These are phyloP conservation scores for Naganishia albida DNA, from an alignment of 1,284 basidiomycete species.

Conservation along the genomic window DNA sequence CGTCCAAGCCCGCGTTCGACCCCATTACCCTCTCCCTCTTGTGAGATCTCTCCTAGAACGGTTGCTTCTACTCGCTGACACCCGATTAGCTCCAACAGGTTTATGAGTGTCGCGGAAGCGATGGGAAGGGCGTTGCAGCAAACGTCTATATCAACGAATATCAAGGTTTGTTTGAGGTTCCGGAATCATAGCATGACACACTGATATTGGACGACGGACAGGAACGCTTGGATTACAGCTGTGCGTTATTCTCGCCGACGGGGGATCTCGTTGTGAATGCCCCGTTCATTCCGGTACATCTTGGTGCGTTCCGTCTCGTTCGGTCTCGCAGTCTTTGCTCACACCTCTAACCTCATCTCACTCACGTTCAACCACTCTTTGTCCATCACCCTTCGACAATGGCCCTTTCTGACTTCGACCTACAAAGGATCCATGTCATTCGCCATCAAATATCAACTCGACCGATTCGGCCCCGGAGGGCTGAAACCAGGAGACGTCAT, in stretches of 20 bases:
- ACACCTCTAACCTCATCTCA: not conserved
- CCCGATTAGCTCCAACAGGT: constrained; percentile 30
- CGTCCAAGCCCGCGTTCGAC: constrained; percentile 16
- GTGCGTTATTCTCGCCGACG: constrained; percentile 58
- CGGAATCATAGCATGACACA: too few species aligned
- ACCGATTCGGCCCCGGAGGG: constrained; percentile 53
- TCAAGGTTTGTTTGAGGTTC: constrained; percentile 17
- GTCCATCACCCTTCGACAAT: too few species aligned
- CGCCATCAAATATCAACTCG: constrained; percentile 81
- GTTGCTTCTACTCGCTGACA: not conserved
- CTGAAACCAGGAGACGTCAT: constrained; percentile 84
- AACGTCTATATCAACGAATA: constrained; percentile 36
- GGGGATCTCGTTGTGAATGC: constrained; percentile 59
- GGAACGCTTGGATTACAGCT: constrained; percentile 54
- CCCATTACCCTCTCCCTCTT: constrained; percentile 32
- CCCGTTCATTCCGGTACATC: constrained; percentile 58
- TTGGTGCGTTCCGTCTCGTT: constrained; percentile 44
- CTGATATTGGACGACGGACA: not conserved
- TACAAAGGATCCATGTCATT: constrained; percentile 33
- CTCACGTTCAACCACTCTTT: too few species aligned
- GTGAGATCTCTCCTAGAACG: constrained; percentile 1
- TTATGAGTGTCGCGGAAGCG: constrained; percentile 44
- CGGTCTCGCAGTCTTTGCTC: not conserved
- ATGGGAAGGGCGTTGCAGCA: constrained; percentile 37
- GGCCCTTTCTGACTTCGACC: too few species aligned